Conservation (phyloP, 2,329 filamentous ascomycete species). For the Sporothrix dimorphospora region DNA sequence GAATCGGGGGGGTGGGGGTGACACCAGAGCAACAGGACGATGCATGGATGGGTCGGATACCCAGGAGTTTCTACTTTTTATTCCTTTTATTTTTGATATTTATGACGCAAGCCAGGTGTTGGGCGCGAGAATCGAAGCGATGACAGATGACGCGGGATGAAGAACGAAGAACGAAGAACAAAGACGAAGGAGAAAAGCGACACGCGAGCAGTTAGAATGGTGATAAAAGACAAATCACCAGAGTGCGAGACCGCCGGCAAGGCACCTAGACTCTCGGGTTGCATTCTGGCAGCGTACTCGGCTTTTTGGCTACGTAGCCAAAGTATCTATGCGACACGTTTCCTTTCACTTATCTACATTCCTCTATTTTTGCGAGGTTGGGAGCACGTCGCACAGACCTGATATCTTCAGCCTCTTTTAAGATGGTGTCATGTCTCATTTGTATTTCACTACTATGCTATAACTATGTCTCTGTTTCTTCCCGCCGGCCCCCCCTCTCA, state of each 20-base stretch:
- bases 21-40: background rate
- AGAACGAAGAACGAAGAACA: background rate
- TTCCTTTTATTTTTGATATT: background rate
- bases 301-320: background rate
- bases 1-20: background rate
- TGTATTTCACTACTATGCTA: background rate
- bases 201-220: constrained; percentile 1
- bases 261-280: background rate
- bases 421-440: constrained; percentile 1
- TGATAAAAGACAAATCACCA: background rate
- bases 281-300: background rate
- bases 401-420: too few species aligned
- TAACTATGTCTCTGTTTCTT: background rate
- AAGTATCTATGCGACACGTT: background rate
- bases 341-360: background rate
- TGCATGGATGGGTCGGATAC: constrained; percentile 23
- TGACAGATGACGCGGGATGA: background rate
- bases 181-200: background rate
- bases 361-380: too few species aligned
- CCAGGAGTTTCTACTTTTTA: constrained; percentile 25
- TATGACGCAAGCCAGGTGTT: constrained; percentile 12
- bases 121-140: background rate
- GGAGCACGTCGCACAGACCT: too few species aligned
- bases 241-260: background rate
- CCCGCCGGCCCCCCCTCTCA: constrained; percentile 31